These are phyloP conservation scores for Physocladia obscura DNA, from an alignment of 192 early-diverging fungal genomes.

Conservation along the genomic window DNA sequence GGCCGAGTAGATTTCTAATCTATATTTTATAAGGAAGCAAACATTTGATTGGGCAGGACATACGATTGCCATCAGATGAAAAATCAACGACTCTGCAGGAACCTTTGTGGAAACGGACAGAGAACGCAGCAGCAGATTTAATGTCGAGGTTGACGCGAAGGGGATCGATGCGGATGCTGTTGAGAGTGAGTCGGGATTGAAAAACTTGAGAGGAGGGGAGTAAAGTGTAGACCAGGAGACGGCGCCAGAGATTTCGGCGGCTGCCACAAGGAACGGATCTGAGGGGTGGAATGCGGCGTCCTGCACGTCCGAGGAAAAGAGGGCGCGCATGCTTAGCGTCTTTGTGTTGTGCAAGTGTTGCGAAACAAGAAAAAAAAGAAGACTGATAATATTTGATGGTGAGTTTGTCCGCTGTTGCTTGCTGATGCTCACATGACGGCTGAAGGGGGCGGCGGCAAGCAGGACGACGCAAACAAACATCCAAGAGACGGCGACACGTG, in stretches of 20 bases:
- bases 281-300: constrained; percentile 69
- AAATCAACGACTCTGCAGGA: constrained; percentile 85
- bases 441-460: too few species aligned
- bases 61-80: constrained; percentile 68
- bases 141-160: too few species aligned
- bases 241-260: constrained; percentile 72
- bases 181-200: neutral
- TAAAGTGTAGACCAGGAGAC: constrained; percentile 58
- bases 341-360: too few species aligned
- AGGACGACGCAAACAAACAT: too few species aligned
- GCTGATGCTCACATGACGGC: too few species aligned
- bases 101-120: constrained; percentile 82
- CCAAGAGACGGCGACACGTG: too few species aligned
- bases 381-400: too few species aligned
- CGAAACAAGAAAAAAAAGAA: too few species aligned
- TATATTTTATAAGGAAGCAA: neutral
- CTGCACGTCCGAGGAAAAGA: constrained; percentile 33
- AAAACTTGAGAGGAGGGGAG: neutral
- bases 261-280: constrained; percentile 58
- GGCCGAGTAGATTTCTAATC: constrained; percentile 68
- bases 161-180: constrained; percentile 38
- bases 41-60: neutral
- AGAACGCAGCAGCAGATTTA: too few species aligned
- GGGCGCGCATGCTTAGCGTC: too few species aligned
- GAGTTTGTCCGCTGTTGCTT: too few species aligned